Conservation (phyloP, 768 basidiomycete species). For the Leccinellum albellum region DNA sequence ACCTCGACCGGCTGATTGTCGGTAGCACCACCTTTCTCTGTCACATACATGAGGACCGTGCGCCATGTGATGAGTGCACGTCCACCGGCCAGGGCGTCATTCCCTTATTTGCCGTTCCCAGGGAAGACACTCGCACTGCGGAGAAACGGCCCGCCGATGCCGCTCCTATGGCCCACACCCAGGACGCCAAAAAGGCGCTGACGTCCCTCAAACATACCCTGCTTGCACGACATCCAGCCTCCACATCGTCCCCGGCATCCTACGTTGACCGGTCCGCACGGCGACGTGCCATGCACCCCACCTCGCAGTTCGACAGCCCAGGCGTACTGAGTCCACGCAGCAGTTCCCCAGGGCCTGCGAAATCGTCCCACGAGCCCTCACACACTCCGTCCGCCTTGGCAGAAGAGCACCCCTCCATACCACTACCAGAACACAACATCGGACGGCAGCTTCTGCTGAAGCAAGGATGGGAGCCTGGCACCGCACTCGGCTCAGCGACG, state of each 20-base stretch:
- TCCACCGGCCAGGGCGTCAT: constrained; percentile 52
- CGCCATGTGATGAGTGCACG: constrained; percentile 63
- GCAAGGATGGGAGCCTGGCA: constrained; percentile 76
- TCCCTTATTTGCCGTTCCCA: constrained; percentile 42
- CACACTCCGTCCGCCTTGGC: constrained; percentile 19
- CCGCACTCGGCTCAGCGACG: constrained; percentile 26
- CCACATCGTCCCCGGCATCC: constrained; percentile 14
- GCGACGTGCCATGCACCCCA: constrained; percentile 56
- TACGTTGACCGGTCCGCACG: constrained; percentile 73
- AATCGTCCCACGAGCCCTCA: constrained; percentile 13
- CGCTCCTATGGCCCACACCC: constrained; percentile 4
- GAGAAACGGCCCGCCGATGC: constrained; percentile 22
- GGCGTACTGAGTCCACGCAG: constrained; percentile 36
- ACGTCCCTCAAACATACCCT: constrained; percentile 61
- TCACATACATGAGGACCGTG: constrained; percentile 61
- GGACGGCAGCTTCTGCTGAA: constrained; percentile 66
- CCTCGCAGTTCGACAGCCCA: constrained; percentile 50
- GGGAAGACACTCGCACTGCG: constrained; percentile 9
- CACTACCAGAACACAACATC: constrained; percentile 55
- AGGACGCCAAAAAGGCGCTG: constrained; percentile 61
- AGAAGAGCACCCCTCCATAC: constrained; percentile 28
- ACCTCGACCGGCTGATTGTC: constrained; percentile 62
- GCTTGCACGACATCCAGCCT: constrained; percentile 39
- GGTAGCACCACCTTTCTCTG: constrained; percentile 69
- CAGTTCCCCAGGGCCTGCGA: constrained; percentile 17